These are phyloP conservation scores for Yamadazyma philogaea DNA, from an alignment of 805 yeast genomes.

Conservation along the genomic window DNA sequence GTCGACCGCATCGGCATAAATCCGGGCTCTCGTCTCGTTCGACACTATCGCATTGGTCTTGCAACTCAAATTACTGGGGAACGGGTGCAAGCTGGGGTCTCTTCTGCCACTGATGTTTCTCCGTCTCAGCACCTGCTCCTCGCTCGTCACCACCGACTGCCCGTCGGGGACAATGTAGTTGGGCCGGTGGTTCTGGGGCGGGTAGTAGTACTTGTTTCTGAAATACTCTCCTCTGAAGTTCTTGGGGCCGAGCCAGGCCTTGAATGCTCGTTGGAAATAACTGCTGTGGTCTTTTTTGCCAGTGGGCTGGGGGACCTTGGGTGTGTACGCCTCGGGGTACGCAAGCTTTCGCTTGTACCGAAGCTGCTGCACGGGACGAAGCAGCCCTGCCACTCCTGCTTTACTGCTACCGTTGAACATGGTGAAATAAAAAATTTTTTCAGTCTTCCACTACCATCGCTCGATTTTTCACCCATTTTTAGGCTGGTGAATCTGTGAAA, in stretches of 20 bases:
- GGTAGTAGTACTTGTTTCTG: slow-evolving; percentile 68
- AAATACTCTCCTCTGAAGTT: slow-evolving; percentile 80
- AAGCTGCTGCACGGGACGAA: slow-evolving; percentile 8
- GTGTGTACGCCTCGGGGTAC: slow-evolving; percentile 31
- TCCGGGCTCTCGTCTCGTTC: slow-evolving; percentile 54
- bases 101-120: slow-evolving; percentile 9
- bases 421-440: slow-evolving; percentile 3
- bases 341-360: slow-evolving; percentile 26
- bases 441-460: too few species aligned
- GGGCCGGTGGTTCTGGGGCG: slow-evolving; percentile 66
- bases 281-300: slow-evolving; percentile 45
- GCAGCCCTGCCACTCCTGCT: neutral
- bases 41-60: slow-evolving; percentile 63
- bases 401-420: neutral
- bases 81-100: slow-evolving; percentile 60
- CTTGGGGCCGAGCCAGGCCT: slow-evolving; percentile 76
- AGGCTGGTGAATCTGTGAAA: too few species aligned
- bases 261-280: slow-evolving; percentile 60
- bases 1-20: slow-evolving; percentile 53
- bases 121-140: slow-evolving; percentile 3
- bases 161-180: slow-evolving; percentile 68
- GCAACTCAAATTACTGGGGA: slow-evolving; percentile 72
- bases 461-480: too few species aligned
- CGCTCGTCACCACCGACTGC: slow-evolving; percentile 20
- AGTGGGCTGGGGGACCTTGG: slow-evolving; percentile 28